Percentiles rank a stretch among this genome's conserved stretches.
Conservation (phyloP, 441 rosid species). For the Mallotus japonicus region DNA sequence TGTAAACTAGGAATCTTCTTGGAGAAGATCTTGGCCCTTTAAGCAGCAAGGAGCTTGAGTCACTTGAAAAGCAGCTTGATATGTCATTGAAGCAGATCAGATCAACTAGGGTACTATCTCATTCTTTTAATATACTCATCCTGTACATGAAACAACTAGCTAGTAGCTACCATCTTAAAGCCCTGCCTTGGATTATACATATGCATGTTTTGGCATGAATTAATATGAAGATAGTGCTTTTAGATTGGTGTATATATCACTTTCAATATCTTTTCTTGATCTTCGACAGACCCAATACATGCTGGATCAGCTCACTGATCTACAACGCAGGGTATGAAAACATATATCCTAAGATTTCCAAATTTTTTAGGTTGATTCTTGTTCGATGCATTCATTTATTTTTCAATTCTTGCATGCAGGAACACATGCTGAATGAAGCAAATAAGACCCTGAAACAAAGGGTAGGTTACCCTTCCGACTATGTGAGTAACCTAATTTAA, state of each 20-base stretch:
- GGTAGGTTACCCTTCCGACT: conserved; percentile 41
- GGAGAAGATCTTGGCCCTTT: conserved; percentile 97
- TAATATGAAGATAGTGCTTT: too few relatives aligned
- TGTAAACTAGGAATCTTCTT: conserved; percentile 58
- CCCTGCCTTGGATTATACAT: too few relatives aligned
- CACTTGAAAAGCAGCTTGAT: conserved; percentile 96
- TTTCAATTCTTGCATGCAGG: conserved; percentile 40
- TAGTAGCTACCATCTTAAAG: too few relatives aligned
- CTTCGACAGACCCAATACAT: conserved; percentile 74
- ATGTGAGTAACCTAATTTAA: background rate
- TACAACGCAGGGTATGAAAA: conserved; percentile 72
- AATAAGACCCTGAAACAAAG: conserved; percentile 77
- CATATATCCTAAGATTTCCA: background rate
- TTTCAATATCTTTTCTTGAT: background rate
- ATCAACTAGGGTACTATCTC: conserved; percentile 63
- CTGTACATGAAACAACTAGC: too few relatives aligned
- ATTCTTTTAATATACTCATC: background rate
- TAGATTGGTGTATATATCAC: conserved; percentile 2
- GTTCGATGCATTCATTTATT: background rate
- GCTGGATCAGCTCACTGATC: conserved; percentile 94
- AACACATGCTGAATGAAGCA: conserved; percentile 73
- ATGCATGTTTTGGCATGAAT: too few relatives aligned
- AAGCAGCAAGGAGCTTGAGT: conserved; percentile 88
- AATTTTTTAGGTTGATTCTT: background rate
- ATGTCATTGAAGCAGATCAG: conserved; percentile 87